phyloP scores from a whole-genome alignment of 495 filamentous ascomycete genomes.

The Aspergillus olivimuriae region DNA sequence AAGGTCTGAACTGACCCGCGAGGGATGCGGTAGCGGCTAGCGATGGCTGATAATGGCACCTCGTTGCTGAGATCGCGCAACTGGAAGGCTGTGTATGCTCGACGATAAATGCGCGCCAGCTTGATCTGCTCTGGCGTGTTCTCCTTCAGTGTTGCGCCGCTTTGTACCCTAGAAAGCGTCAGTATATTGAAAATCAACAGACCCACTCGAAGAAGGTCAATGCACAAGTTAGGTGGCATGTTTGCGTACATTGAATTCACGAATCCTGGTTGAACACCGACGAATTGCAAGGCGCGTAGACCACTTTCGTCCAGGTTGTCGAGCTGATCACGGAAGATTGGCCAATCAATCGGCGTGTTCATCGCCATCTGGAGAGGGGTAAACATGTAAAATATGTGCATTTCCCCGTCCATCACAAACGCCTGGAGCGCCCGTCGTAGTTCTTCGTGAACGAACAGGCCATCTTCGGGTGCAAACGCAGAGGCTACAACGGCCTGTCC shows the following conservation, averaged over 20 bases:
- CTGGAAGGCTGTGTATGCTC: constrained; percentile 75
- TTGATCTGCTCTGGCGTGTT: constrained; percentile 53
- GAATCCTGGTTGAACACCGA: constrained; percentile 62
- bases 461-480: constrained; percentile 68
- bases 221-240: too few relatives aligned
- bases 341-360: constrained; percentile 59
- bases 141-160: constrained; percentile 58
- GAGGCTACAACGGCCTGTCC: constrained; percentile 71
- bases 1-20: constrained; percentile 68
- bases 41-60: constrained; percentile 61
- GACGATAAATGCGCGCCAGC: constrained; percentile 58
- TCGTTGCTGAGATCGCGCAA: constrained; percentile 80
- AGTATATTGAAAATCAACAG: too few relatives aligned
- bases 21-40: constrained; percentile 61
- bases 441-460: constrained; percentile 67
- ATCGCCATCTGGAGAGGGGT: constrained; percentile 56
- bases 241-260: constrained; percentile 64
- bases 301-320: constrained; percentile 66
- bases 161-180: constrained; percentile 54
- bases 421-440: constrained; percentile 59
- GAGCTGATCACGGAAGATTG: constrained; percentile 62
- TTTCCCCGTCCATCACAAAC: constrained; percentile 79
- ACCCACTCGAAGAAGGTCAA: too few relatives aligned
- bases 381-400: constrained; percentile 79
- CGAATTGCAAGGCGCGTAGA: constrained; percentile 58